Evolutionary conservation across 2,329 filamentous ascomycete species (phyloP).

Genomic region (Fusarium penzigii): DNA sequence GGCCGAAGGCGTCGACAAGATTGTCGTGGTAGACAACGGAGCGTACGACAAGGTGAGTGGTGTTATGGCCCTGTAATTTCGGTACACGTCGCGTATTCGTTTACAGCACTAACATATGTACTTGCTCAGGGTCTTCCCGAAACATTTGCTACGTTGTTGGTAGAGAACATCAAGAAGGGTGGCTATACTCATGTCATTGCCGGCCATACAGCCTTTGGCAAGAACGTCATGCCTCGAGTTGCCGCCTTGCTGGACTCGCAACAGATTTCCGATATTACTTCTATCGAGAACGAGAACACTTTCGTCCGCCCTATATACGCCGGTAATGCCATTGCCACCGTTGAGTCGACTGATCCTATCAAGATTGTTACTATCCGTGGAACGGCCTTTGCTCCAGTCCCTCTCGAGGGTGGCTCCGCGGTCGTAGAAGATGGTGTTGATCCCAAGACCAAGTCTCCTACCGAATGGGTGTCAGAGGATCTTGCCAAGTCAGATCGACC

Average conservation of each 20-base stretch:
- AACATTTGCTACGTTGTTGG: constrained; percentile 88
- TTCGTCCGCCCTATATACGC: constrained; percentile 98
- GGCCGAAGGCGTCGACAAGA: constrained; percentile 86
- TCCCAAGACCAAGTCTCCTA: constrained; percentile 70
- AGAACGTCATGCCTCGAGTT: constrained; percentile 88
- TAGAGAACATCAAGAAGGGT: constrained; percentile 96
- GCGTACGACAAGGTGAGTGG: constrained; percentile 82
- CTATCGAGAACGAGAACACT: constrained; percentile 84
- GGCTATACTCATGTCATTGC: constrained; percentile 90
- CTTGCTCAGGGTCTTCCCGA: constrained; percentile 75
- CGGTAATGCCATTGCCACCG: constrained; percentile 94
- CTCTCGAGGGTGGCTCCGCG: constrained; percentile 71
- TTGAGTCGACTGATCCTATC: constrained; percentile 81
- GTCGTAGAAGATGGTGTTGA: constrained; percentile 80
- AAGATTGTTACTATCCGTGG: constrained; percentile 93
- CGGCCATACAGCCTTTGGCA: constrained; percentile 93
- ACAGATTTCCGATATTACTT: constrained; percentile 89
- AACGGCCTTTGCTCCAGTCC: constrained; percentile 82
- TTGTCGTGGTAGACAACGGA: constrained; percentile 83
- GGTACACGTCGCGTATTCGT: background rate
- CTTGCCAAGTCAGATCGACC: constrained; percentile 91
- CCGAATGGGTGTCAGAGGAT: constrained; percentile 93
- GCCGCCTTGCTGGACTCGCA: constrained; percentile 90
- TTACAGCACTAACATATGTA: background rate
- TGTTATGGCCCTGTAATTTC: background rate